Percentiles rank a stretch among this genome's conserved stretches.
phyloP scores from a whole-genome alignment of 768 basidiomycete species.

The Trametes gibbosa region DNA sequence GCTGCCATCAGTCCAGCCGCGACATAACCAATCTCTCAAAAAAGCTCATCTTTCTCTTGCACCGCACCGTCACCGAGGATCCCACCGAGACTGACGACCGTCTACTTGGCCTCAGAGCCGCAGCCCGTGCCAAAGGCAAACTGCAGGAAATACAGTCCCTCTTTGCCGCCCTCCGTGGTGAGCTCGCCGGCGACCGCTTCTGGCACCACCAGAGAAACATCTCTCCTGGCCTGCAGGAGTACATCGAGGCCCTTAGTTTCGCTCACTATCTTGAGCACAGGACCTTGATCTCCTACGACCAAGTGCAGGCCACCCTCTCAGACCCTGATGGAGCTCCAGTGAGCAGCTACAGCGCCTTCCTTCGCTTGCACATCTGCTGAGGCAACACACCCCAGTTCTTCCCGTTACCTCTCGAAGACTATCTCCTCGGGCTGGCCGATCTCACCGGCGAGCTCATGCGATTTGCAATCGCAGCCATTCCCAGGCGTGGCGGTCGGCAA shows the following conservation, averaged over 20 bases:
- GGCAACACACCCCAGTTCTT: conserved; percentile 56
- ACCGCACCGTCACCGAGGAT: conserved; percentile 60
- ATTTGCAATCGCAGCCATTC: conserved; percentile 82
- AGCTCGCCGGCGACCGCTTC: conserved; percentile 66
- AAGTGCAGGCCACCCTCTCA: conserved; percentile 64
- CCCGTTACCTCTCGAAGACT: conserved; percentile 75
- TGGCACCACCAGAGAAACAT: conserved; percentile 77
- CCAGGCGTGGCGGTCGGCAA: conserved; percentile 59
- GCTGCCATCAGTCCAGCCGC: conserved; percentile 57
- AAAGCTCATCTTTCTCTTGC: conserved; percentile 90
- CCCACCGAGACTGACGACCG: conserved; percentile 26
- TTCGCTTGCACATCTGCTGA: neutral
- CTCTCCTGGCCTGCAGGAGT: conserved; percentile 88
- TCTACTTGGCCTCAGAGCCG: conserved; percentile 45
- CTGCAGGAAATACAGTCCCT: conserved; percentile 63
- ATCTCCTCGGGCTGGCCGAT: conserved; percentile 89
- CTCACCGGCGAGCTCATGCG: conserved; percentile 98
- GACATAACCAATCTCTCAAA: conserved; percentile 92
- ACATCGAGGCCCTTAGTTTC: conserved; percentile 91
- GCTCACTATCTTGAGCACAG: conserved; percentile 77
- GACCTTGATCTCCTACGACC: conserved; percentile 60
- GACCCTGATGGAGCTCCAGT: conserved; percentile 65
- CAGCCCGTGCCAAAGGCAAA: conserved; percentile 52
- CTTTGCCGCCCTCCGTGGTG: conserved; percentile 59
- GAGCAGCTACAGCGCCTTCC: conserved; percentile 24